phyloP scores from a whole-genome alignment of 2,329 filamentous ascomycete genomes.

The Coleophoma crateriformis region DNA sequence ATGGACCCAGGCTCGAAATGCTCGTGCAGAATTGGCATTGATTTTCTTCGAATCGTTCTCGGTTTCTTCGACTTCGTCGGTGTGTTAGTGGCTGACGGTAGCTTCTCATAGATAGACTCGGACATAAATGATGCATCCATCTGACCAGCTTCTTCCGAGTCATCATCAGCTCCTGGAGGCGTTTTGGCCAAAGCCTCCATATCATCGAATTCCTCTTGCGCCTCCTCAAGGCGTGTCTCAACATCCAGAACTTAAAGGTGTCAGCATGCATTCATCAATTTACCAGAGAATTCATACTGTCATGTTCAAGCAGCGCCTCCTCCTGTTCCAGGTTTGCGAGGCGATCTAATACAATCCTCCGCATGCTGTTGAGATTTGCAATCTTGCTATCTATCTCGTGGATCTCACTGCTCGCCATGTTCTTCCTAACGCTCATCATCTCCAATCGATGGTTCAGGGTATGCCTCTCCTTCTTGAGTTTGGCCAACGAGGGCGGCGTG shows the following conservation, averaged over 20 bases:
- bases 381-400: conserved; percentile 97
- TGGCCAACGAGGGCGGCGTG: conserved; percentile 61
- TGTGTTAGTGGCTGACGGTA: conserved; percentile 53
- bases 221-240: conserved; percentile 56
- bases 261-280: conserved; percentile 4
- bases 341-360: conserved; percentile 83
- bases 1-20: conserved; percentile 85
- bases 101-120: conserved; percentile 92
- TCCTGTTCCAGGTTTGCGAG: conserved; percentile 84
- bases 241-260: conserved; percentile 50
- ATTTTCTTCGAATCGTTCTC: conserved; percentile 64
- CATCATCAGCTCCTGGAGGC: conserved; percentile 41
- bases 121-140: conserved; percentile 78
- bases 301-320: conserved; percentile 83
- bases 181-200: conserved; percentile 49
- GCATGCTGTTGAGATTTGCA: conserved; percentile 86
- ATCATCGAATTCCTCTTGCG: conserved; percentile 53
- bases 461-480: conserved; percentile 75
- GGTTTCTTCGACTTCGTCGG: conserved; percentile 45
- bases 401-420: conserved; percentile 96
- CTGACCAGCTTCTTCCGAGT: conserved; percentile 35
- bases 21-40: conserved; percentile 93
- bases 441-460: conserved; percentile 80
- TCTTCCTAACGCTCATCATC: conserved; percentile 88
- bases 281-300: conserved; percentile 50